phyloP scores from a whole-genome alignment of 2,329 filamentous ascomycete species.

The Nothophaeocryptopus gaeumannii region DNA sequence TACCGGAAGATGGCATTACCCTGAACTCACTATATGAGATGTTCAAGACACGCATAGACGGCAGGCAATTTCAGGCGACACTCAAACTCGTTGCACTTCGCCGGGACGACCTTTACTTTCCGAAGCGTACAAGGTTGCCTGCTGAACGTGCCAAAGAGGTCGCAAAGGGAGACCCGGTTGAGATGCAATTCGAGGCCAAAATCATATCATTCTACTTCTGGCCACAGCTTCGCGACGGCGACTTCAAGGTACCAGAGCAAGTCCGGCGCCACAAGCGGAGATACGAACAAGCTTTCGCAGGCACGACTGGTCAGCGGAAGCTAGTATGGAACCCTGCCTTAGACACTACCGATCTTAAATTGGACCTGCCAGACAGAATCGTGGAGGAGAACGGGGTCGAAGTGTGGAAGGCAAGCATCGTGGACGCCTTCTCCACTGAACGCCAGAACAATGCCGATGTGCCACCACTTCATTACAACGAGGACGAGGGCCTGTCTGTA shows the following conservation, averaged over 20 bases:
- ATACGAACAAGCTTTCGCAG: slow-evolving; percentile 75
- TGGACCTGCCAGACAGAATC: slow-evolving; percentile 78
- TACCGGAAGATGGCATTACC: slow-evolving; percentile 38
- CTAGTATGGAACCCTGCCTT: slow-evolving; percentile 84
- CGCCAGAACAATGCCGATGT: slow-evolving; percentile 38
- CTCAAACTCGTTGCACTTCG: slow-evolving; percentile 29
- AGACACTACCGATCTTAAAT: slow-evolving; percentile 68
- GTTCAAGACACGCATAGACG: slow-evolving; percentile 30
- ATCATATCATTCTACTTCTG: slow-evolving; percentile 92
- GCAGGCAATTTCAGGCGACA: slow-evolving; percentile 25
- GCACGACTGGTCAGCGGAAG: slow-evolving; percentile 77
- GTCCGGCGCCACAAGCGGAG: slow-evolving; percentile 61
- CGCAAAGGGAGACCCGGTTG: background rate
- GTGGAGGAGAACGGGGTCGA: slow-evolving; percentile 68
- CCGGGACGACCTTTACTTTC: slow-evolving; percentile 30
- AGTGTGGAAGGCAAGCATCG: slow-evolving; percentile 83
- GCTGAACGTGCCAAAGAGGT: slow-evolving; percentile 16
- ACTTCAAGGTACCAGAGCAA: slow-evolving; percentile 61
- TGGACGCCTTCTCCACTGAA: slow-evolving; percentile 68
- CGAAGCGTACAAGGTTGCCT: slow-evolving; percentile 28
- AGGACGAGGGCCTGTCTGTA: slow-evolving; percentile 33
- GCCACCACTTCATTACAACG: slow-evolving; percentile 11
- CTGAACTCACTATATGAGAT: slow-evolving; percentile 31
- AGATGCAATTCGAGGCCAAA: slow-evolving; percentile 46
- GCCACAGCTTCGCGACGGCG: slow-evolving; percentile 73